These are phyloP conservation scores for Aspergillus sp. DNA, from an alignment of 2,329 filamentous ascomycete species.

Conservation along the genomic window DNA sequence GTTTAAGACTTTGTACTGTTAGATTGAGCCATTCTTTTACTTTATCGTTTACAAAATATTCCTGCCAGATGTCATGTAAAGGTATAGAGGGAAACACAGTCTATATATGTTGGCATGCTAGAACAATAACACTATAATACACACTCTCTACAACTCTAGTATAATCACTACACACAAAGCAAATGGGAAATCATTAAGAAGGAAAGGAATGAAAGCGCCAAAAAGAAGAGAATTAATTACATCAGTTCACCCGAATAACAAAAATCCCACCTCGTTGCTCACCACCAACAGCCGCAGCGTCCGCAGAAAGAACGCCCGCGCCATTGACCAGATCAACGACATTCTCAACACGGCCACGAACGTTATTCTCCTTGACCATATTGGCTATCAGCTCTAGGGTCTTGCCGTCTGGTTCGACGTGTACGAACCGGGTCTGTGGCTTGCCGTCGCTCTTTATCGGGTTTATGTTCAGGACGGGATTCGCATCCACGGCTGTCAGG, in stretches of 20 bases:
- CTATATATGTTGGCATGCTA: no score
- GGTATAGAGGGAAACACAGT: no score
- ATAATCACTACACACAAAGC: no score
- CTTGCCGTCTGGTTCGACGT: slow-evolving; percentile 36
- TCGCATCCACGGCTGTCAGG: slow-evolving; percentile 34
- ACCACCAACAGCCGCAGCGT: slow-evolving; percentile 29
- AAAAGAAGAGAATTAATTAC: not conserved
- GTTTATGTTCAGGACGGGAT: slow-evolving; percentile 21
- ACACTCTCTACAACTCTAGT: no score
- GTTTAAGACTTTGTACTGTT: no score
- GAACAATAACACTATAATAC: no score
- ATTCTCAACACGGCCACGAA: slow-evolving; percentile 34
- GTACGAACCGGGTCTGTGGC: slow-evolving; percentile 35
- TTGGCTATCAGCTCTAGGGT: slow-evolving; percentile 35
- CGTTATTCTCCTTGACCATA: slow-evolving; percentile 34
- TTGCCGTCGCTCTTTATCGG: slow-evolving; percentile 18
- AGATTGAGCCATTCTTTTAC: no score
- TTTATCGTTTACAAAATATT: no score
- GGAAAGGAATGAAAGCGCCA: no score
- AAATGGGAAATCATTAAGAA: no score
- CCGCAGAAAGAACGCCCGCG: slow-evolving; percentile 32
- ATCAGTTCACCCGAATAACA: slow-evolving; percentile 30
- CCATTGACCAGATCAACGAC: slow-evolving; percentile 37
- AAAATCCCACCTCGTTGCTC: slow-evolving; percentile 31
- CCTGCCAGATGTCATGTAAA: no score